These are phyloP conservation scores for Mycotypha africana DNA, from an alignment of 371 early-diverging fungal species.

Conservation along the genomic window DNA sequence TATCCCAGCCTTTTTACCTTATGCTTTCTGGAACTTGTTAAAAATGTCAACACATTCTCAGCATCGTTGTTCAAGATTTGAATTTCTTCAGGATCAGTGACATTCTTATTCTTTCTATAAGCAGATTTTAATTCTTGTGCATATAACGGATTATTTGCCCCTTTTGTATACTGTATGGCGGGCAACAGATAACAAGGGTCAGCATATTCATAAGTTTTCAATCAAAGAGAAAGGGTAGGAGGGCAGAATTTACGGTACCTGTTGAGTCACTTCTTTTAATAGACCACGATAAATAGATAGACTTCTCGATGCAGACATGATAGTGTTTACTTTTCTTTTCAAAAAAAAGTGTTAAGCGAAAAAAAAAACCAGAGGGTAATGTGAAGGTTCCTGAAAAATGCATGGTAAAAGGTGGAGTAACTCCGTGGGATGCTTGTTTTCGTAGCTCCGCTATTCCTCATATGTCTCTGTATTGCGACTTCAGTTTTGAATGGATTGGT, in stretches of 20 bases:
- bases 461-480: no score
- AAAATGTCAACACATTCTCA: constrained; percentile 35
- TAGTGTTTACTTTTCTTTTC: no score
- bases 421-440: no score
- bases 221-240: background rate
- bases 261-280: constrained; percentile 35
- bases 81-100: constrained; percentile 28
- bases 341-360: no score
- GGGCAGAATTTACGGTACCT: constrained; percentile 17
- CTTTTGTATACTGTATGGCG: constrained; percentile 29
- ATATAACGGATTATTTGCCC: constrained; percentile 25
- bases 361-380: no score
- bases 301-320: no score
- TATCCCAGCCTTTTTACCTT: constrained; percentile 20
- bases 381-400: no score
- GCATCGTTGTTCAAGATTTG: constrained; percentile 31
- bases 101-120: constrained; percentile 26
- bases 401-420: no score
- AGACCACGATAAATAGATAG: constrained; percentile 29
- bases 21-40: constrained; percentile 38
- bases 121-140: constrained; percentile 29
- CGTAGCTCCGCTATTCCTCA: no score
- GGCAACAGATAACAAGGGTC: background rate
- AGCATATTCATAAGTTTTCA: background rate
- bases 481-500: no score